Evolutionary conservation across 441 rosid species (phyloP), one percentile per base, ranked within the genome.

Genomic region (Adansonia rubrostipa): DNA sequence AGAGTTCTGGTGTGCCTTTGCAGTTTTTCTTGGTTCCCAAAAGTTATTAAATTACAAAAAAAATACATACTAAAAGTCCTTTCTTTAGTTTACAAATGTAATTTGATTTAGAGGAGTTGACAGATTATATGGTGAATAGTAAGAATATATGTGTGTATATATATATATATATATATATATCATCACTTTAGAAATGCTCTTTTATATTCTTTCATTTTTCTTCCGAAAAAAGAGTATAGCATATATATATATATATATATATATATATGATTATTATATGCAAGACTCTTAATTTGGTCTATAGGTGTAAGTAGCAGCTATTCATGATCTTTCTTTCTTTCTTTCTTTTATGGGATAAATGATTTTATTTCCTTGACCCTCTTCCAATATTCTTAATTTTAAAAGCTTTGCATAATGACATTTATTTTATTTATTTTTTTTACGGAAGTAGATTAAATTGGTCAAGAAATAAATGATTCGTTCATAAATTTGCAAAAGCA

Each of bases 401-500:
- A 14, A 9, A 24, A 11, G 51, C 44, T 48, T 70, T 71, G 62
- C 47, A 54, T 56, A 7, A 1, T 56, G 5, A 0, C 10, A 14
- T 17, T 20, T 56, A 36, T 36, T 36, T 36, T 36, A 36, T 36
- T 36, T 36, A 36, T 62, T 24, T 13, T 13, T 47, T 10, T 7
- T 13, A 13, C 1, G 6, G 3, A 19, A 57, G 62, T 19, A 57
- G 20, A 58, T 57, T 57, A 17, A 19, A 57, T 19, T 57, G 24
- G 10, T 19, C 0, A 33, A 60, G 64, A 14, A 4, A 63, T 5
- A 36, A 36, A 36, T 3, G n/a, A 15, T 15, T 44, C 20, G 9
- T 45, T 33, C 11, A 22, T 15, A 11, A 45, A 5, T 79, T 54
- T 69, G 67, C 20, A 20, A 40, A 15, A 48, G 48, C 76, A 90